A percentile compares a stretch with the other conserved stretches of the same genome.
Conservation (phyloP, 2,329 filamentous ascomycete species). For the Hypoxylon sp. region DNA sequence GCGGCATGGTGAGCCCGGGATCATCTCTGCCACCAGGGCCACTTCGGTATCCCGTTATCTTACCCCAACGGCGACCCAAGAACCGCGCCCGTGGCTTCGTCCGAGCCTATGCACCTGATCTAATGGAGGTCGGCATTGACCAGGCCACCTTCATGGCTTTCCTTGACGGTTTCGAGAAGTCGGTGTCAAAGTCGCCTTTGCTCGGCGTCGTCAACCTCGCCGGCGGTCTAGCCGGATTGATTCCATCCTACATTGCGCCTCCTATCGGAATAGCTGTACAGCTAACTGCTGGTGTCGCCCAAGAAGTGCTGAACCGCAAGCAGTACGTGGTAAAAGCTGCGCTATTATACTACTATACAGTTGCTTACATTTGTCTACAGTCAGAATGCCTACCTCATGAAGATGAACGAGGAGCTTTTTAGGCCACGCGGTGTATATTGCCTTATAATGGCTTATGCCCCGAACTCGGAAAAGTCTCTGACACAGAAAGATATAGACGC, state of each 20-base stretch:
- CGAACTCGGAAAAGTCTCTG: slow-evolving; percentile 21
- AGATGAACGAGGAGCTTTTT: slow-evolving; percentile 50
- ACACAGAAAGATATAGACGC: slow-evolving; percentile 30
- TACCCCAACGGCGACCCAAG: slow-evolving; percentile 49
- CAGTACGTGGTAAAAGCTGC: slow-evolving; percentile 20
- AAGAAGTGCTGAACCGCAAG: slow-evolving; percentile 33
- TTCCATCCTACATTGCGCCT: slow-evolving; percentile 28
- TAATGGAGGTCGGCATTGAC: slow-evolving; percentile 47
- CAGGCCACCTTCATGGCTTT: slow-evolving; percentile 46
- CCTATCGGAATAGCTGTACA: slow-evolving; percentile 27
- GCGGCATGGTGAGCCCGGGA: neutral
- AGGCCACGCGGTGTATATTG: slow-evolving; percentile 48
- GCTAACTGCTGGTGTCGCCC: slow-evolving; percentile 28
- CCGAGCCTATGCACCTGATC: slow-evolving; percentile 48
- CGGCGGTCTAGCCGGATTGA: slow-evolving; percentile 23
- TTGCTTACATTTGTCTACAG: slow-evolving; percentile 13
- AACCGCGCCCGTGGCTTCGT: slow-evolving; percentile 48
- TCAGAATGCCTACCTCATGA: slow-evolving; percentile 44
- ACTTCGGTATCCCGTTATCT: slow-evolving; percentile 44
- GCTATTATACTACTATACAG: neutral
- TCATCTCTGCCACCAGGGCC: slow-evolving; percentile 6
- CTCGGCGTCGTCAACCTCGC: slow-evolving; percentile 37
- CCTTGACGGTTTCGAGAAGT: slow-evolving; percentile 46
- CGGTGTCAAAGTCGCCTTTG: slow-evolving; percentile 24
- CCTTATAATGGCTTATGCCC: slow-evolving; percentile 46